Conservation (phyloP, 176 grass and related monocot species). For the Avena insularis region DNA sequence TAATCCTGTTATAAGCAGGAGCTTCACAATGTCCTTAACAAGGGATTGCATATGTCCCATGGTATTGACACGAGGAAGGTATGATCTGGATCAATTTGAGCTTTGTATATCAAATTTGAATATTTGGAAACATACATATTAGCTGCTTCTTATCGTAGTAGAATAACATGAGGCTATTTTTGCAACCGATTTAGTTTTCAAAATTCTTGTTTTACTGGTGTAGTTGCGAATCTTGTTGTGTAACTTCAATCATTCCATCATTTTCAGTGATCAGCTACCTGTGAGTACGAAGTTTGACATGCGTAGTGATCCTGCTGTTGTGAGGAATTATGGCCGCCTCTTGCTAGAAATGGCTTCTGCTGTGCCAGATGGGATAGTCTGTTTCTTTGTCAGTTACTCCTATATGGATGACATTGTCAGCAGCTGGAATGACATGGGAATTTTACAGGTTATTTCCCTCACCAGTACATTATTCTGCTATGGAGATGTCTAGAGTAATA, state of each 20-base stretch:
- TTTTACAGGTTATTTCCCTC: constrained; percentile 76
- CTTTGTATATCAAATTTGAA: constrained; percentile 2
- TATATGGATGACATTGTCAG: constrained; percentile 99
- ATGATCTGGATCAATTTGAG: constrained; percentile 16
- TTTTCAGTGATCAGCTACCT: constrained; percentile 90
- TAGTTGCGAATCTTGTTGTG: constrained; percentile 5
- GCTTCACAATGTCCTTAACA: constrained; percentile 97
- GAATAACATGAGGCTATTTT: constrained; percentile 6
- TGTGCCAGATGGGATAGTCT: constrained; percentile 95
- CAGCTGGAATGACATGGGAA: constrained; percentile 98
- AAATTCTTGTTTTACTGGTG: constrained; percentile 1
- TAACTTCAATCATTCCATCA: constrained; percentile 40
- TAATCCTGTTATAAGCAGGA: constrained; percentile 95
- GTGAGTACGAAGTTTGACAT: constrained; percentile 97
- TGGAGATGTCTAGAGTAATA: constrained; percentile 2
- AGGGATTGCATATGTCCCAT: constrained; percentile 98
- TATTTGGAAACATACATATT: background rate
- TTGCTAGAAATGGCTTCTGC: constrained; percentile 93
- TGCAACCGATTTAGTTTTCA: background rate
- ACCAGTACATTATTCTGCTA: constrained; percentile 36
- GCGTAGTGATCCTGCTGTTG: constrained; percentile 95
- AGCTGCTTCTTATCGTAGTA: background rate
- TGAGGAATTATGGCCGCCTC: constrained; percentile 91
- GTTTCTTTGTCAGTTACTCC: constrained; percentile 97
- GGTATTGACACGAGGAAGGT: constrained; percentile 98